Percentiles rank a stretch among this genome's conserved stretches.
Conservation (phyloP, 2,329 filamentous ascomycete species). For the Penicillium sp. region DNA sequence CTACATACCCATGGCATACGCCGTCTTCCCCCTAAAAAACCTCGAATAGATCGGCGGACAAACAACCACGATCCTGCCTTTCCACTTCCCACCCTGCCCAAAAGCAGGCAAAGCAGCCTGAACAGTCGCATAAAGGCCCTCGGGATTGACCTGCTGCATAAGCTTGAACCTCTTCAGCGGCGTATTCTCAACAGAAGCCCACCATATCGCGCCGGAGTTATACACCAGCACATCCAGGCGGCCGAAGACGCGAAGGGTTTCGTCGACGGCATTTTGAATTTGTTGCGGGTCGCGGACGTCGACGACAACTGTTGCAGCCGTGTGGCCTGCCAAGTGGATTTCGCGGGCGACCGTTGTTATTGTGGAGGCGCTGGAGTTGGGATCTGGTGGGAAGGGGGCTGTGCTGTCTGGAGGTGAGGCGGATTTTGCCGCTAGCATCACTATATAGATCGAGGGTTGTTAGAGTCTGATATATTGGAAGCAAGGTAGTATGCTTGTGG, state of each 20-base stretch:
- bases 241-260: conserved; percentile 62
- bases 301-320: conserved; percentile 67
- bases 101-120: conserved; percentile 72
- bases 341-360: conserved; percentile 80
- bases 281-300: conserved; percentile 69
- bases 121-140: conserved; percentile 74
- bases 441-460: conserved; percentile 45
- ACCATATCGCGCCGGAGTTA: conserved; percentile 86
- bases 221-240: conserved; percentile 76
- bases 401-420: conserved; percentile 64
- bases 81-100: conserved; percentile 51
- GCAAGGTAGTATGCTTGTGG: too few species aligned
- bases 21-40: conserved; percentile 84
- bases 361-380: conserved; percentile 74
- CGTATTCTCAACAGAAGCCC: conserved; percentile 73
- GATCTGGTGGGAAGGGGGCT: conserved; percentile 70
- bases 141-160: conserved; percentile 75
- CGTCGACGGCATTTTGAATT: conserved; percentile 62
- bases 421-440: conserved; percentile 77
- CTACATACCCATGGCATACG: conserved; percentile 67
- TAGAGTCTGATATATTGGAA: too few species aligned
- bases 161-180: conserved; percentile 75
- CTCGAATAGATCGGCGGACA: conserved; percentile 83
- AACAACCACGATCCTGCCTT: conserved; percentile 73
- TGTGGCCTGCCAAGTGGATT: conserved; percentile 66